phyloP scores from a whole-genome alignment of 352 stramenopile species.

The Phytophthora lateralis region DNA sequence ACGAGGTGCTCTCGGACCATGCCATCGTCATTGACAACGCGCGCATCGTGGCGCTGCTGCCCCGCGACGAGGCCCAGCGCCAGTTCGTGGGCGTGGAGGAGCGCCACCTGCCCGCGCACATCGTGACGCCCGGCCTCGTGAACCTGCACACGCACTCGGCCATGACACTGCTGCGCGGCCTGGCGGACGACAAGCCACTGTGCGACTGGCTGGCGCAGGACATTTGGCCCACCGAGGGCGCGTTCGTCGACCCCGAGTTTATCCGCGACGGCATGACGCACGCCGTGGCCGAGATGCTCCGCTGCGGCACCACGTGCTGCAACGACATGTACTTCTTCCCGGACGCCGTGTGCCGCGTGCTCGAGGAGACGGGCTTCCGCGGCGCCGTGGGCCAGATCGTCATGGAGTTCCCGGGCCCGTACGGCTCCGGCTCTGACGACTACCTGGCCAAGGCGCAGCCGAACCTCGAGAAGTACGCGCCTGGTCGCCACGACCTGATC shows the following conservation, averaged over 20 bases:
- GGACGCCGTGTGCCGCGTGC: conserved; percentile 50
- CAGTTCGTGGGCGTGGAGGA: conserved; percentile 55
- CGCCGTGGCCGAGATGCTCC: conserved; percentile 90
- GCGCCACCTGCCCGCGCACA: conserved; percentile 63
- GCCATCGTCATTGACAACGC: conserved; percentile 69
- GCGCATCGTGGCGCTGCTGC: conserved; percentile 83
- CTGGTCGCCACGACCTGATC: conserved; percentile 59
- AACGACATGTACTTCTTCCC: conserved; percentile 94
- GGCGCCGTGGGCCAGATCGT: conserved; percentile 69
- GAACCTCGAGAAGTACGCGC: conserved; percentile 70
- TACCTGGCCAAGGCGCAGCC: conserved; percentile 78
- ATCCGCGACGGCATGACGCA: conserved; percentile 74
- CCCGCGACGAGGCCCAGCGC: conserved; percentile 47
- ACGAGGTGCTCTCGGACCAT: conserved; percentile 77
- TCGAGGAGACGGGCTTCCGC: conserved; percentile 75
- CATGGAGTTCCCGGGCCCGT: conserved; percentile 78
- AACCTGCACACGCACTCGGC: conserved; percentile 89
- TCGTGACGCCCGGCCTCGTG: conserved; percentile 85
- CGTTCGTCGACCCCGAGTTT: conserved; percentile 79
- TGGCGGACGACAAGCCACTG: conserved; percentile 88
- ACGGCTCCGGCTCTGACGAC: conserved; percentile 59
- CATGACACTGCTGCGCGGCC: conserved; percentile 86
- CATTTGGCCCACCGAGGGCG: conserved; percentile 86
- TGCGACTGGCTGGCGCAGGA: conserved; percentile 84
- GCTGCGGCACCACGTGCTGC: conserved; percentile 86